Percentiles rank a stretch among this genome's conserved stretches.
Conservation (phyloP, 768 basidiomycete genomes). For the Podaxis sp. region DNA sequence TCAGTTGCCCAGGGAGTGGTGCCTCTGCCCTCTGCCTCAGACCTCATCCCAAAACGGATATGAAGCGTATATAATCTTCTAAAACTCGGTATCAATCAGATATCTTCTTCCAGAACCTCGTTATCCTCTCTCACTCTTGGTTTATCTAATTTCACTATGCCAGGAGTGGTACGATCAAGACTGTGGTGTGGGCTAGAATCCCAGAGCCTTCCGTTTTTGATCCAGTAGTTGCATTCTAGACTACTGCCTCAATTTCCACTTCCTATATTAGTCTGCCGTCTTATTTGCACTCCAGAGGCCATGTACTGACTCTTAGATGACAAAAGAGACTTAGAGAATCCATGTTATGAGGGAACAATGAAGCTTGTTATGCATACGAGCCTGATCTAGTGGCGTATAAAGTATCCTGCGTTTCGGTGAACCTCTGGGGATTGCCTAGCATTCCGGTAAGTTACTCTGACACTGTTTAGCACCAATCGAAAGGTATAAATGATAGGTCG, state of each 20-base stretch:
- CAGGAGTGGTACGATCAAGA: too few species aligned
- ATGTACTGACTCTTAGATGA: too few species aligned
- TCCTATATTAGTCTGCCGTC: background rate
- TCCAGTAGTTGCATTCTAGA: background rate
- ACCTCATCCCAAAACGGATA: background rate
- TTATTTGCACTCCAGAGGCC: background rate
- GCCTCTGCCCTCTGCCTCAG: background rate
- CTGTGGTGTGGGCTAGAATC: too few species aligned
- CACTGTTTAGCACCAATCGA: background rate
- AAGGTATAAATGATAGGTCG: background rate
- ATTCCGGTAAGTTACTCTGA: background rate
- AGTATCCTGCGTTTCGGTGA: background rate
- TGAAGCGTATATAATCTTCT: background rate
- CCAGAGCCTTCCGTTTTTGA: too few species aligned
- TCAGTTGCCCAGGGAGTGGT: background rate
- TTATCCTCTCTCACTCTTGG: too few species aligned
- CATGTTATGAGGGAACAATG: background rate
- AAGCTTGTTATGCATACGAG: background rate
- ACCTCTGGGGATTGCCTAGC: background rate
- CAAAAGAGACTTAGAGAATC: too few species aligned
- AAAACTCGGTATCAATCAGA: background rate
- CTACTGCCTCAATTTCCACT: background rate
- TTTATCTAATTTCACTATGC: too few species aligned
- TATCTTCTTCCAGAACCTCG: background rate
- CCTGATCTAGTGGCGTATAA: background rate